These are phyloP conservation scores for Cryphonectria naterciae DNA, from an alignment of 2,329 filamentous ascomycete genomes.

Conservation along the genomic window DNA sequence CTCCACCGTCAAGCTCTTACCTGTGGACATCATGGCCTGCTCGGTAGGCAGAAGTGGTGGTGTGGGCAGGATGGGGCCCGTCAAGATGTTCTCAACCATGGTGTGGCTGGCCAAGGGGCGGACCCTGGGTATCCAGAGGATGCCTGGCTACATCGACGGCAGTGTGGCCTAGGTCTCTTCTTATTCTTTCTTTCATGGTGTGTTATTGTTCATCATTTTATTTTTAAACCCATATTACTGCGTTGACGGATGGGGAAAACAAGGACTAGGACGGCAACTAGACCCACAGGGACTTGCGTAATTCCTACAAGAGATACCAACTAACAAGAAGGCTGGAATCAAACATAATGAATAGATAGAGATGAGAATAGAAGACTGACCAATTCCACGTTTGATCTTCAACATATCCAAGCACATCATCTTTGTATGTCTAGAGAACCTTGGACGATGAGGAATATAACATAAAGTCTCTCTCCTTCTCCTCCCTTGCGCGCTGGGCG, in stretches of 20 bases:
- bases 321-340: neutral
- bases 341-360: neutral
- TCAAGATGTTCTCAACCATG: conserved; percentile 55
- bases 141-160: conserved; percentile 53
- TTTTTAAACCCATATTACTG: neutral
- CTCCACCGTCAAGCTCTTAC: conserved; percentile 49
- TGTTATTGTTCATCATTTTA: neutral
- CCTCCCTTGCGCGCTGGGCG: neutral
- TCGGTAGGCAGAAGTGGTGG: conserved; percentile 55
- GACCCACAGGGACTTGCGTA: neutral
- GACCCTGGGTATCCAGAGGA: conserved; percentile 50
- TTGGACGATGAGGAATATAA: too few relatives aligned
- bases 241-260: neutral
- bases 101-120: conserved; percentile 58
- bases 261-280: neutral
- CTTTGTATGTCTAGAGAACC: too few relatives aligned
- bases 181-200: neutral
- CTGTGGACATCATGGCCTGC: conserved; percentile 54
- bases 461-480: neutral
- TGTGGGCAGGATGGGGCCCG: conserved; percentile 50
- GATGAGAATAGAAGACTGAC: neutral
- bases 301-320: neutral
- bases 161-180: conserved; percentile 46
- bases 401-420: too few relatives aligned
- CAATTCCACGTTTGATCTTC: neutral